phyloP scores from a whole-genome alignment of 306 rosid genomes.

The Inga oerstediana region DNA sequence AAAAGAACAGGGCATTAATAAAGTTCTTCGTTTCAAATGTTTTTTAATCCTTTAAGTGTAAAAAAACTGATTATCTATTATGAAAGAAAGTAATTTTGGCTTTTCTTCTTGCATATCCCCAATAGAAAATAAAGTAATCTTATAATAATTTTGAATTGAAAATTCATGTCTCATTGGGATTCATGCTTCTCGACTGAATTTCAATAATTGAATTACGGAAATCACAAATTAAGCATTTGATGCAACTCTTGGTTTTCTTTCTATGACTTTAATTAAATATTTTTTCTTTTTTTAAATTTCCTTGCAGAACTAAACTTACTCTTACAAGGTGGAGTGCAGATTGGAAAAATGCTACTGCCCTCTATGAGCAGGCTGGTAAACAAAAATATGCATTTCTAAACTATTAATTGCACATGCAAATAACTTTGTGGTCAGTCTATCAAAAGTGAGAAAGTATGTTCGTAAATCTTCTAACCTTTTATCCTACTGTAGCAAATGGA shows the following conservation, averaged over 20 bases:
- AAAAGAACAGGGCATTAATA: slow-evolving; percentile 11
- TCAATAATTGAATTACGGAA: slow-evolving; percentile 5
- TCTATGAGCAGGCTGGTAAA: slow-evolving; percentile 91
- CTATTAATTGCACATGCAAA: slow-evolving; percentile 26
- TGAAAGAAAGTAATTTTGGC: background rate
- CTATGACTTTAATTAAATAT: slow-evolving; percentile 7
- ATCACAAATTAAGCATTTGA: background rate
- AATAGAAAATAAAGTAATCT: background rate
- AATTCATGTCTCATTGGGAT: background rate
- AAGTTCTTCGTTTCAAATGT: background rate
- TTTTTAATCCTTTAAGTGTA: background rate
- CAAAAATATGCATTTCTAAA: background rate
- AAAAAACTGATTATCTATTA: background rate
- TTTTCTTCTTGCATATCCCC: background rate
- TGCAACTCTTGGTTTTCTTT: slow-evolving; percentile 15
- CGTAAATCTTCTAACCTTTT: slow-evolving; percentile 9
- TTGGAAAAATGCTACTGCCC: slow-evolving; percentile 79
- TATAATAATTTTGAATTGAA: background rate
- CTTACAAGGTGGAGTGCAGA: slow-evolving; percentile 96
- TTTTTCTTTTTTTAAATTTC: background rate
- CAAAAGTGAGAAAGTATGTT: background rate
- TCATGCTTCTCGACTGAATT: background rate
- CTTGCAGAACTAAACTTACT: slow-evolving; percentile 76
- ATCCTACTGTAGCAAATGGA: slow-evolving; percentile 69
- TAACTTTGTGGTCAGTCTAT: background rate